Evolutionary conservation across 192 early-diverging fungal species (phyloP).

Genomic region (Obelidium mucronatum): DNA sequence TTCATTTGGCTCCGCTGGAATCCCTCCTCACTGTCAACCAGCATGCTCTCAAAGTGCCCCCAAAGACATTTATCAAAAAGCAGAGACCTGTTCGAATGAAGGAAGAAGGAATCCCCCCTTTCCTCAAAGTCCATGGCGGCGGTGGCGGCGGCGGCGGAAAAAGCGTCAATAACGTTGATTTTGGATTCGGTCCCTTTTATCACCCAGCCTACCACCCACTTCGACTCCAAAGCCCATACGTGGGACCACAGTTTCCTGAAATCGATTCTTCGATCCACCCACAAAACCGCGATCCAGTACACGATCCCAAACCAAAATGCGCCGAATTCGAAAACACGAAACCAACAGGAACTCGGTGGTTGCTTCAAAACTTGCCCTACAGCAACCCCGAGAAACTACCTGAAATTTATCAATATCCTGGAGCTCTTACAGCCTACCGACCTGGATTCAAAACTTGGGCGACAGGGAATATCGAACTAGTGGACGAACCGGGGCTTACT

Average conservation of each 20-base stretch:
- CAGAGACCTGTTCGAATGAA: neutral
- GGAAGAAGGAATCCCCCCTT: no score
- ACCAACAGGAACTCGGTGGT: slow-evolving; percentile 2
- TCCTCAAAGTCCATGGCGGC: no score
- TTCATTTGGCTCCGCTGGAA: neutral
- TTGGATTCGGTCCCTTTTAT: slow-evolving; percentile 14
- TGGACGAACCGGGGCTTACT: neutral
- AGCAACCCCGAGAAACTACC: neutral
- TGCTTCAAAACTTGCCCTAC: neutral
- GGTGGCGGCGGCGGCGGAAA: no score
- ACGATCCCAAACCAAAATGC: slow-evolving; percentile 5
- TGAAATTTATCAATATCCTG: slow-evolving; percentile 7
- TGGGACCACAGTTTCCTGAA: neutral
- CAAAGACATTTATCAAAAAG: neutral
- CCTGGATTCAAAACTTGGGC: neutral
- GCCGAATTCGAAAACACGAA: neutral
- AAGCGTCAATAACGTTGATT: no score
- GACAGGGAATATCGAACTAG: neutral
- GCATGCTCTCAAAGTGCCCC: neutral
- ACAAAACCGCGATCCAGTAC: slow-evolving; percentile 12
- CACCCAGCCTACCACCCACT: neutral
- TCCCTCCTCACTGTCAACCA: slow-evolving; percentile 2
- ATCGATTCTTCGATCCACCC: neutral
- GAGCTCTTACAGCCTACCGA: neutral
- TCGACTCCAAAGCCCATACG: neutral